Base-by-base conservation (phyloP, 768 basidiomycete genomes). In the Serendipita sp. region DNA sequence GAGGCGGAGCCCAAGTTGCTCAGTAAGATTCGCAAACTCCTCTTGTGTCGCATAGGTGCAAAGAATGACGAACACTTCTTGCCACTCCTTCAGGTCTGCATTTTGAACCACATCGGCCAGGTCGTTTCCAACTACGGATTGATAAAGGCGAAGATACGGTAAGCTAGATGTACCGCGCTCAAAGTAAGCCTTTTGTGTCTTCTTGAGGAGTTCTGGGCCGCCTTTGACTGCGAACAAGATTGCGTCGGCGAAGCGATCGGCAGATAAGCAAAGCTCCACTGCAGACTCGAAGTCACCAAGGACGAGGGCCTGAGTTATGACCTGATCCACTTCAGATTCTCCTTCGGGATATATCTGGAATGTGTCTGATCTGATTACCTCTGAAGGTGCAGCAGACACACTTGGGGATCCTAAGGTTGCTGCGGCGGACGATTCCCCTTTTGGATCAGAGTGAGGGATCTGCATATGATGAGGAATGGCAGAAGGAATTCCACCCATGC, bases 231-330 rank as follows among this genome's bases (percentile, higher is more conserved):
- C 92, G 11, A 98, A 83, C 11, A 99, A 79, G 63, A 98, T 88
- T 0, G 96, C 96, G 71, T 99, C 96, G 0, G 96, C 94, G 70
- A 84, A 97, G 35, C 94, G 83, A 62, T 92, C 88, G 0, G 86
- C 82, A 0, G 91, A 88, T 15, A 98, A 79, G 73, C 94, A 96
- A 1, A 98, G 78, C 2, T 88, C 85, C 16, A 98, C 96, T 1
- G 96, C 95, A 15, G 85, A 87, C 69, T 83, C 81, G 68, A 97
- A 98, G 73, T 99, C 94, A n/a, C 96, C 95, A 8, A 98, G 78
- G 1, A 99, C 92, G 45, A 98, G 80, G 2, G 95, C 89, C 71
- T 91, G 91, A 1, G 95, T 96, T 68, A 98, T 81, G 15, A 99
- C 78, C 18, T 84, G 79, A 70, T 98, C 94, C 0, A 85, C 85